Conservation (phyloP, 2,329 filamentous ascomycete species). For the Cordyceps cateniannulata region DNA sequence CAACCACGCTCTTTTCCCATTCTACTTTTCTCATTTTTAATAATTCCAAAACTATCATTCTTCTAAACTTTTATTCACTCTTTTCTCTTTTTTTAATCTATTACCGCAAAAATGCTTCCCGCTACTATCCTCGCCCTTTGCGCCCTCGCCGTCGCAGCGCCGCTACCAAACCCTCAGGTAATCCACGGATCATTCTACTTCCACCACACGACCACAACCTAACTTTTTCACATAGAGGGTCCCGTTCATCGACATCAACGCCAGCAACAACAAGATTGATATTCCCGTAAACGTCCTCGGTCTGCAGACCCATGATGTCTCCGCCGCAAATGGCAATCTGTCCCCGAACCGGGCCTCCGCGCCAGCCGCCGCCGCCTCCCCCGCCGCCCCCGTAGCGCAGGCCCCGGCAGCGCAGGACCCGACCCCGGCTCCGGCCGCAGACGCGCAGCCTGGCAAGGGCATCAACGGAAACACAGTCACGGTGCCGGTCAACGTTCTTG, state of each 20-base stretch:
- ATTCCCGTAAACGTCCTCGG: not conserved
- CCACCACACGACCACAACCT: not conserved
- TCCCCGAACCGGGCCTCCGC: not conserved
- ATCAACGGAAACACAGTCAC: not conserved
- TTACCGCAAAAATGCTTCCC: not conserved
- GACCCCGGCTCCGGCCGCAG: not conserved
- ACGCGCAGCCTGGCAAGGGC: not conserved
- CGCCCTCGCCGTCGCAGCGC: not conserved
- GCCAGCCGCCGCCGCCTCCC: not conserved
- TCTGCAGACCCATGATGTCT: slow-evolving; percentile 1
- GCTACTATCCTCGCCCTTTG: not conserved
- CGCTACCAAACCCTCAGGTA: not conserved
- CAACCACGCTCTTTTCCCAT: not conserved
- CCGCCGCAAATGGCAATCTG: not conserved
- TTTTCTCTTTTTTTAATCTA: not conserved
- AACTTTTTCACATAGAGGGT: not conserved
- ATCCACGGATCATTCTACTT: not conserved
- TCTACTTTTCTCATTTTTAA: not conserved
- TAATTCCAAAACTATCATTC: not conserved
- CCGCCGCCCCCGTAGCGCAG: not conserved
- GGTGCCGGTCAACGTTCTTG: not conserved
- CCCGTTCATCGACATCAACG: not conserved
- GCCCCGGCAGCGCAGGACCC: not conserved
- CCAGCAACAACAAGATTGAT: not conserved
- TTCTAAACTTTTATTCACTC: too few relatives aligned